These are phyloP conservation scores for Fraxinus albicans DNA, from an alignment of 305 asterid species.

Conservation along the genomic window DNA sequence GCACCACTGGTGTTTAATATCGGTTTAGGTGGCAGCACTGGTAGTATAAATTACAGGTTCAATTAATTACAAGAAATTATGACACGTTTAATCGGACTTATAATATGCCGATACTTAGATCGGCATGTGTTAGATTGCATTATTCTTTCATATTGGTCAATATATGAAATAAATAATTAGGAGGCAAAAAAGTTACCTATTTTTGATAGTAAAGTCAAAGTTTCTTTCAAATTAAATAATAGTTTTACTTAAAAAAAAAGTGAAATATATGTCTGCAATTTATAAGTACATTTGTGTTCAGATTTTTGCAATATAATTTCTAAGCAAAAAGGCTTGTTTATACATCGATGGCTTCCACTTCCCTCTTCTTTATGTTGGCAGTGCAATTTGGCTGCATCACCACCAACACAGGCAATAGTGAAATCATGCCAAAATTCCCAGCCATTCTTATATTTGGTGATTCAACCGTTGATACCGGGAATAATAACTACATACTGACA, in stretches of 20 bases:
- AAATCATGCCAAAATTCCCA: conserved; percentile 33
- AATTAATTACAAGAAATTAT: no score
- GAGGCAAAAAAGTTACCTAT: no score
- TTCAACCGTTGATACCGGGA: conserved; percentile 42
- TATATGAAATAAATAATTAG: no score
- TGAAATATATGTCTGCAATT: no score
- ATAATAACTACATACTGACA: conserved; percentile 61
- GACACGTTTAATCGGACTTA: no score
- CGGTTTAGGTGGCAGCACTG: no score
- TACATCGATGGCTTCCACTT: conserved; percentile 23
- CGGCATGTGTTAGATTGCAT: no score
- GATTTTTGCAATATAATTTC: background rate
- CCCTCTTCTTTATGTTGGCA: conserved; percentile 17
- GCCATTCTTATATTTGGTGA: conserved; percentile 70
- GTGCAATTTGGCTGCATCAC: conserved; percentile 16
- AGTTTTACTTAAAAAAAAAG: background rate
- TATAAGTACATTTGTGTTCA: background rate
- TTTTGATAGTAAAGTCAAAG: background rate
- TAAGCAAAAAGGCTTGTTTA: background rate
- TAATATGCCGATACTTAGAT: no score
- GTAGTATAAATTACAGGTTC: no score
- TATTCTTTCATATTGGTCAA: no score
- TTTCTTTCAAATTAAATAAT: no score
- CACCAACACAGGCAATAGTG: conserved; percentile 12
- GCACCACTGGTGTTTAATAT: no score